Conservation (phyloP, 2,329 filamentous ascomycete genomes). For the Fusarium sp. region DNA sequence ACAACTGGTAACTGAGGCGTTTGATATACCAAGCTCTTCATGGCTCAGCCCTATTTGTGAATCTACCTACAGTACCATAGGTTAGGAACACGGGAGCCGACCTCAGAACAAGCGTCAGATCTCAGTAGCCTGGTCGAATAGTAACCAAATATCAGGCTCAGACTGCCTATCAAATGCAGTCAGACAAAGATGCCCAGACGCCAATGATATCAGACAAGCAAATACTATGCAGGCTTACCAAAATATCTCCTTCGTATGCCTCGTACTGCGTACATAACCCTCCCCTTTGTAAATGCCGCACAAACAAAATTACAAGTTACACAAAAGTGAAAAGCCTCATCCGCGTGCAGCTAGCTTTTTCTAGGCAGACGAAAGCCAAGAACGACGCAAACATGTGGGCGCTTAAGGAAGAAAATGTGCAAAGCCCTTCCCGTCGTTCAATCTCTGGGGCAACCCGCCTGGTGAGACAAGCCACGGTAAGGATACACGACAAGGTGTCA, state of each 20-base stretch:
- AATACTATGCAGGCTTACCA: neutral
- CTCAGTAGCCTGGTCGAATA: neutral
- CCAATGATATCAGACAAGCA: neutral
- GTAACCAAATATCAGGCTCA: neutral
- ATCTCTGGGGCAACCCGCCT: neutral
- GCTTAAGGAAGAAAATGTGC: neutral
- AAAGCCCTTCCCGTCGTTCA: neutral
- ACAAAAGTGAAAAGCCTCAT: neutral
- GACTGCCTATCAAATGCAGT: neutral
- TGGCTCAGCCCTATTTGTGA: neutral
- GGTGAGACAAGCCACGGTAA: constrained; percentile 1
- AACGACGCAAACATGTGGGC: neutral
- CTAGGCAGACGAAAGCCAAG: constrained; percentile 1
- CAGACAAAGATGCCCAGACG: neutral
- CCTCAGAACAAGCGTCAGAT: neutral
- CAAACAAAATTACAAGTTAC: neutral
- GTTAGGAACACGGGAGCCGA: neutral
- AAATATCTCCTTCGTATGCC: neutral
- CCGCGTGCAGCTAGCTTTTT: neutral
- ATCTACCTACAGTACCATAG: neutral
- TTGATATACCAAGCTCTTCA: neutral
- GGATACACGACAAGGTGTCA: neutral
- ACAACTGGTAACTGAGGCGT: neutral
- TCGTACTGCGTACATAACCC: neutral
- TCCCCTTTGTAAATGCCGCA: neutral